These are phyloP conservation scores for Pseudohalonectria lignicola DNA, from an alignment of 2,329 filamentous ascomycete genomes.

Conservation along the genomic window DNA sequence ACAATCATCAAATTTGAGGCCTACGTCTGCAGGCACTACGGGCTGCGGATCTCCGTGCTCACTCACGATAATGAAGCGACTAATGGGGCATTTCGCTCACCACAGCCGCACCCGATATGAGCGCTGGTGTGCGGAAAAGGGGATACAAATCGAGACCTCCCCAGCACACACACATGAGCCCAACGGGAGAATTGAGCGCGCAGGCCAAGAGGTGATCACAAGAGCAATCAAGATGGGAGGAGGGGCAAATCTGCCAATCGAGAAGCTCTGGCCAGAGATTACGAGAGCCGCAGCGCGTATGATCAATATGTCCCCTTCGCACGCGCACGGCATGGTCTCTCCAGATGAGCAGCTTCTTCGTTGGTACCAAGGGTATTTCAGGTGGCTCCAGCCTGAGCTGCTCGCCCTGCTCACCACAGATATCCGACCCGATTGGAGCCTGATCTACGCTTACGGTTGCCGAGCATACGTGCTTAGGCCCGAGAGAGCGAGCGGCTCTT, in stretches of 20 bases:
- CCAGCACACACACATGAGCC: background rate
- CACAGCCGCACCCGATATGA: background rate
- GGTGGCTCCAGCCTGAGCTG: background rate
- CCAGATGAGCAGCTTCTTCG: background rate
- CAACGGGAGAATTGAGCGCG: background rate
- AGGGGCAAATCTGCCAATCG: background rate
- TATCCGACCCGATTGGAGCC: background rate
- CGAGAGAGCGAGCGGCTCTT: background rate
- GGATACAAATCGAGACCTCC: background rate
- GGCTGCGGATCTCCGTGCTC: background rate
- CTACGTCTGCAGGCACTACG: background rate
- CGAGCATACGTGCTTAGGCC: background rate
- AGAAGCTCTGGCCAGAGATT: background rate
- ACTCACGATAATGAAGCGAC: background rate
- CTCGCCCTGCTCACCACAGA: background rate
- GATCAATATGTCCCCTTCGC: background rate
- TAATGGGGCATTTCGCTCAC: background rate
- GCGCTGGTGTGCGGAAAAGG: background rate
- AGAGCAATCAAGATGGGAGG: background rate
- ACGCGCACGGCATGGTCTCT: background rate
- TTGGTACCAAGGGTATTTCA: background rate
- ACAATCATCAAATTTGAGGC: background rate
- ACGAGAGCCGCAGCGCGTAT: background rate
- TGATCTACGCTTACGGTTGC: background rate
- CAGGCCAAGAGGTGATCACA: background rate